Base-by-base conservation (phyloP, 768 basidiomycete species). In the Arthromyces matolae region DNA sequence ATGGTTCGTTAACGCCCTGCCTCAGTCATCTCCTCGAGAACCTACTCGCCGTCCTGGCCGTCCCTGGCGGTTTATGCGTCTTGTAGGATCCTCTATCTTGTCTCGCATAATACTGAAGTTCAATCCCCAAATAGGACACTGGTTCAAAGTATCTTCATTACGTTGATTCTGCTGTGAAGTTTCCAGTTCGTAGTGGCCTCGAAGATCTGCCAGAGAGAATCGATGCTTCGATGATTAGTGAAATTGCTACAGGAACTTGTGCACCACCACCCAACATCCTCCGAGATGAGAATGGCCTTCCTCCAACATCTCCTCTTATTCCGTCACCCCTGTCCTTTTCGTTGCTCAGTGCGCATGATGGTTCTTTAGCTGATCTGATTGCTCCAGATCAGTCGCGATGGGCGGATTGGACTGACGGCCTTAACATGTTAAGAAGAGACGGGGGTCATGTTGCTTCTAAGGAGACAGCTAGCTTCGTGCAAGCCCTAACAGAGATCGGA, bases 351-450 rank as follows among this genome's bases (percentile, higher is more conserved):
- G 73, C 80, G 6, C 80, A 77, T 56, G 86, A 86, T 56, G 83
- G 80, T 16, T 83, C 85, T 2, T 61, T 91, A 48, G 89, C 86
- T 4, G 87, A 91, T 61, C 79, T 84, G 49, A 83, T 90, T 56
- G 87, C 89, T 3, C 80, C 84, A 23, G 82, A 92, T 63, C 77
- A 80, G 43, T 81, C 83, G 14, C 73, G 85, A 14, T 93, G 89
- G 86, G 86, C 89, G 13, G 93, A 95, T 67, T 95, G 93, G 93
- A 90, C 90, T 2, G 93, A 95, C 63, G 93, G 92, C 4, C 61
- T 95, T 64, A 90, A 90, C 58, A 88, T 94, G 83, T 75, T 94
- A 33, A 73, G 89, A 32, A 71, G 83, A 42, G 89, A 88, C 54
- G 82, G 89, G 14, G 86, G 88, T 7, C 89, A 90, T 61, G 88